phyloP scores from a whole-genome alignment of 1,139 yeast species.

The Magnusiomyces magnusii region DNA sequence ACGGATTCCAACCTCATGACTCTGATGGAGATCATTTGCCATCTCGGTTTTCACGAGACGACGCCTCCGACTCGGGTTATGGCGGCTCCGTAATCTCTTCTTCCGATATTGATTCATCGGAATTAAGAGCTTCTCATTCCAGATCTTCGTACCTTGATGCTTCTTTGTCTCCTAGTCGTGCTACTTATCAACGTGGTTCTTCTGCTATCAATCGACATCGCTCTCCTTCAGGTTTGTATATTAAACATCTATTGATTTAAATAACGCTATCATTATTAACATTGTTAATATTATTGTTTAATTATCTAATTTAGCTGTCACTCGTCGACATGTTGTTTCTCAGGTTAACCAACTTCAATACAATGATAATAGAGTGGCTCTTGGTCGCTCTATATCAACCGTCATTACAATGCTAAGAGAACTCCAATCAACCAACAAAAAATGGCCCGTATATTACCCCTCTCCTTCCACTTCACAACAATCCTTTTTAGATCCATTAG shows the following conservation, averaged over 20 bases:
- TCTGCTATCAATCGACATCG: slow-evolving; percentile 18
- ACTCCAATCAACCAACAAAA: slow-evolving; percentile 47
- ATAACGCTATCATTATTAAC: too few relatives aligned
- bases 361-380: slow-evolving; percentile 54
- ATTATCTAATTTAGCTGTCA: slow-evolving; percentile 15
- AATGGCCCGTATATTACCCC: slow-evolving; percentile 64
- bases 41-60: slow-evolving; percentile 5
- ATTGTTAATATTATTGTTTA: too few relatives aligned
- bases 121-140: neutral
- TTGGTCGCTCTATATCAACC: slow-evolving; percentile 55
- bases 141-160: neutral
- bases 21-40: neutral
- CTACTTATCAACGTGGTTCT: slow-evolving; percentile 13
- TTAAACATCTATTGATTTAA: too few relatives aligned
- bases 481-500: slow-evolving; percentile 3
- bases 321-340: slow-evolving; percentile 27
- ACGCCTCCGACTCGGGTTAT: slow-evolving; percentile 23
- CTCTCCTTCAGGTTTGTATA: slow-evolving; percentile 18
- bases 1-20: slow-evolving; percentile 3
- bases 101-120: slow-evolving; percentile 10
- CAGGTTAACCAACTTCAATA: slow-evolving; percentile 62
- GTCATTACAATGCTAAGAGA: slow-evolving; percentile 49
- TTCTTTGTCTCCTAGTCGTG: slow-evolving; percentile 1
- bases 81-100: slow-evolving; percentile 21
- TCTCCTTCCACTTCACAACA: slow-evolving; percentile 7